Percentiles rank a stretch among this genome's conserved stretches.
phyloP scores from a whole-genome alignment of 2,329 filamentous ascomycete species.

The Diaporthe citrichinensis region DNA sequence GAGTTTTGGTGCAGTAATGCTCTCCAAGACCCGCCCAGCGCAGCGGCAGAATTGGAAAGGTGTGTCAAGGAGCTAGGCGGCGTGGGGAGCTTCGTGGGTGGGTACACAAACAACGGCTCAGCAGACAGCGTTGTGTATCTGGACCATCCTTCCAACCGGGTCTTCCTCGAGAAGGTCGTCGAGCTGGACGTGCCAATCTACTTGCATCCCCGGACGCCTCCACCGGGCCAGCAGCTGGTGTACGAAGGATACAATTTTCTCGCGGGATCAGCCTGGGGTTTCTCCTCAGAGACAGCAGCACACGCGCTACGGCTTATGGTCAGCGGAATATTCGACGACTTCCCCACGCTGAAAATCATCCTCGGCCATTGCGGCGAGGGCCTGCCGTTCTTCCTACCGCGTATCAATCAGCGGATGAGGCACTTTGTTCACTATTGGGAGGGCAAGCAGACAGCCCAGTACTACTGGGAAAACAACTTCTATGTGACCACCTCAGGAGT shows the following conservation, averaged over 20 bases:
- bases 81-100: slow-evolving; percentile 41
- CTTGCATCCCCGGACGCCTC: slow-evolving; percentile 33
- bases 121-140: slow-evolving; percentile 27
- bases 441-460: slow-evolving; percentile 6
- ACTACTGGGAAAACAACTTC: slow-evolving; percentile 36
- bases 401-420: slow-evolving; percentile 30
- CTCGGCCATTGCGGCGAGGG: slow-evolving; percentile 46
- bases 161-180: slow-evolving; percentile 31
- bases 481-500: slow-evolving; percentile 24
- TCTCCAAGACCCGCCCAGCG: slow-evolving; percentile 42
- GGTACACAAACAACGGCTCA: slow-evolving; percentile 36
- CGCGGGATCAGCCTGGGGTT: slow-evolving; percentile 17
- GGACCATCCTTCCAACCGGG: slow-evolving; percentile 23
- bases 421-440: slow-evolving; percentile 17
- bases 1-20: slow-evolving; percentile 44
- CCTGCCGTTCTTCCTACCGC: slow-evolving; percentile 42
- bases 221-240: slow-evolving; percentile 23
- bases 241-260: slow-evolving; percentile 31
- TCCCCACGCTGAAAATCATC: slow-evolving; percentile 44
- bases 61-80: slow-evolving; percentile 42
- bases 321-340: slow-evolving; percentile 43
- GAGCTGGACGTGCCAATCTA: slow-evolving; percentile 37
- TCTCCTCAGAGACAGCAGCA: slow-evolving; percentile 37
- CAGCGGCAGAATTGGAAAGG: slow-evolving; percentile 44
- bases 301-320: slow-evolving; percentile 45